These are phyloP conservation scores for Penicillium psychrofluorescens DNA, from an alignment of 495 filamentous ascomycete genomes.

Conservation along the genomic window DNA sequence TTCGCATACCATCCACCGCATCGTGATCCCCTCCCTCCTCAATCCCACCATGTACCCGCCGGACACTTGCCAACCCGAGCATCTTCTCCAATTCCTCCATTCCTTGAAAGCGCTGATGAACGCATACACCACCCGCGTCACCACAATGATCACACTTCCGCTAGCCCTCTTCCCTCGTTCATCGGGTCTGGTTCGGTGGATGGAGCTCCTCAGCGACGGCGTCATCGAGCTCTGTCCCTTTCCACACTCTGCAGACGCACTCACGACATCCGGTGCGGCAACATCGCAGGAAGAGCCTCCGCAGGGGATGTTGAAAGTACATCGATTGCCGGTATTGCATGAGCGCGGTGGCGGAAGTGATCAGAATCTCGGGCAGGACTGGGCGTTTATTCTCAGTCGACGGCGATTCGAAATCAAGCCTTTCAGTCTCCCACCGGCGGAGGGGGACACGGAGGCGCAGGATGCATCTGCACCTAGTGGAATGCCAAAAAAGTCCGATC, in stretches of 20 bases:
- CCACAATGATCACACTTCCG: slow-evolving; percentile 70
- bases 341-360: slow-evolving; percentile 80
- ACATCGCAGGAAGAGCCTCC: slow-evolving; percentile 62
- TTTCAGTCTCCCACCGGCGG: slow-evolving; percentile 85
- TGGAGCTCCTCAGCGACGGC: slow-evolving; percentile 77
- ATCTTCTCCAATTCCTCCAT: slow-evolving; percentile 80
- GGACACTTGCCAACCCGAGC: slow-evolving; percentile 54
- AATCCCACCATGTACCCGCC: slow-evolving; percentile 76
- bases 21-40: slow-evolving; percentile 76
- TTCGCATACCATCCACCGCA: slow-evolving; percentile 62
- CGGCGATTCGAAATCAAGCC: slow-evolving; percentile 79
- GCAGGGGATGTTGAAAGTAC: slow-evolving; percentile 78
- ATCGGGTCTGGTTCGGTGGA: slow-evolving; percentile 76
- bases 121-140: slow-evolving; percentile 55
- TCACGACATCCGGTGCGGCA: slow-evolving; percentile 44
- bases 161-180: slow-evolving; percentile 73
- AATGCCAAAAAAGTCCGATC: slow-evolving; percentile 56
- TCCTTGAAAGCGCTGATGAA: slow-evolving; percentile 67
- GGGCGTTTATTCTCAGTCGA: slow-evolving; percentile 82
- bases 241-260: slow-evolving; percentile 55
- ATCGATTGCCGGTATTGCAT: slow-evolving; percentile 74
- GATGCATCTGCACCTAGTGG: slow-evolving; percentile 38
- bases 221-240: slow-evolving; percentile 86
- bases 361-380: slow-evolving; percentile 64
- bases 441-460: slow-evolving; percentile 67